These are phyloP conservation scores for Populus nigra DNA, from an alignment of 345 rosid species.

Conservation along the genomic window DNA sequence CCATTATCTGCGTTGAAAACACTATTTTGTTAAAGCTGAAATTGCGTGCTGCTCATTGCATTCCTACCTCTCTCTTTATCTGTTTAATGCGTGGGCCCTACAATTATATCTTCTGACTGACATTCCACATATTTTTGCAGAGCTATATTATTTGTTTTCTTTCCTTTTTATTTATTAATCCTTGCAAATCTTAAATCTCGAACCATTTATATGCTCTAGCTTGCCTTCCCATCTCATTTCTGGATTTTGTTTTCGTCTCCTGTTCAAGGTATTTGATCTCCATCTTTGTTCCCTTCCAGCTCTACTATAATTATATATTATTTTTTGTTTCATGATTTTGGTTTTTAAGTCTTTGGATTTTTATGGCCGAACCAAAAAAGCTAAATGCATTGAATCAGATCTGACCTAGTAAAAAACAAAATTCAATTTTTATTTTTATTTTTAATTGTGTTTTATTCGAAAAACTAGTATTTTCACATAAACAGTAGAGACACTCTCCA, in stretches of 20 bases:
- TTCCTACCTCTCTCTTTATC: constrained; percentile 20
- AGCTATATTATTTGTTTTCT: neutral
- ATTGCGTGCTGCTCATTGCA: no score
- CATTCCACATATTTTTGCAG: constrained; percentile 37
- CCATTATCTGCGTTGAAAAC: no score
- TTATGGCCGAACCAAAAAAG: neutral
- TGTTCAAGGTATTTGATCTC: constrained; percentile 43
- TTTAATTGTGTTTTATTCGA: no score
- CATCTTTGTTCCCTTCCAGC: constrained; percentile 8
- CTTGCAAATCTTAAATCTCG: constrained; percentile 20
- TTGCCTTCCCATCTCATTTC: constrained; percentile 28
- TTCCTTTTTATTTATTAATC: neutral
- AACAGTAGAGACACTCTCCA: no score
- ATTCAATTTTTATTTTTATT: no score
- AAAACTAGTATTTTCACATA: no score
- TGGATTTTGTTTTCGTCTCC: constrained; percentile 9
- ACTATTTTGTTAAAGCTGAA: no score
- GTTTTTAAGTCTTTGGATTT: neutral
- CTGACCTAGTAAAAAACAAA: no score
- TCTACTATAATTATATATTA: neutral
- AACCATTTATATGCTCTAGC: constrained; percentile 17
- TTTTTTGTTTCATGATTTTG: neutral
- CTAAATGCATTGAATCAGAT: no score
- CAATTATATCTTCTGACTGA: constrained; percentile 18
- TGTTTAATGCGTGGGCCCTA: neutral